Base-by-base conservation (phyloP, 1,139 yeast genomes). In the Torulaspora pretoriensis region DNA sequence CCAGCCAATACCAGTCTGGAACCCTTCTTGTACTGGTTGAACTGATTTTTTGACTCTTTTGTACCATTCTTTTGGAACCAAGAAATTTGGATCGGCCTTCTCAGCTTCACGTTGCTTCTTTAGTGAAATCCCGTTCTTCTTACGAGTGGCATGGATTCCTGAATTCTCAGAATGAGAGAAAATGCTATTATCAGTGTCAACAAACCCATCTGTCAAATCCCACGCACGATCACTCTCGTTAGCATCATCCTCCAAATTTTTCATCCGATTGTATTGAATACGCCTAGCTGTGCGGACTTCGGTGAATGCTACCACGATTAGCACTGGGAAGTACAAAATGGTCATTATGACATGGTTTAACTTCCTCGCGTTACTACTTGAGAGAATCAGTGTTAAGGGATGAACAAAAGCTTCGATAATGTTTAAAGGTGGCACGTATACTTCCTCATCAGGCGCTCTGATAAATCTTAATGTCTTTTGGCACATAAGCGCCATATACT, bases 391-490 rank as follows among this genome's bases (percentile, higher is more conserved):
- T 24, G 67, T 51, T 6, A 54, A 12, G 34, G 72, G 83, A 54
- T 49, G 68, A 42, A 82, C 60, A 2, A 73, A 40, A 2, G 81
- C 40, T 62, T 88, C 96, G 49, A 88, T 67, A 54, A 88, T 63
- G 61, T 88, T 88, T 51, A 87, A 73, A 6, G 96, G 96, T 4
- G 96, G 94, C 25, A 87, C 90, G 61, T 80, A 88, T 36, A 87
- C 85, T 57, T 84, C 81, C 48, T 80, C 82, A 67, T 88, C 96
- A 0, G 96, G 96, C 0, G 96, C 95, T 54, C 96, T 75, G 43
- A 87, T 80, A 60, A 84, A 88, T 50, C 90, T 73, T 54, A 88
- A 74, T 0, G 95, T 87, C 69, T 87, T 86, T 53, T 84, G 85
- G 3, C 96, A 87, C 53, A 85, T 85, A 45, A 87, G 74, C 0